phyloP scores from a whole-genome alignment of 1,139 yeast species.

The Protomyces arabidopsidicola region DNA sequence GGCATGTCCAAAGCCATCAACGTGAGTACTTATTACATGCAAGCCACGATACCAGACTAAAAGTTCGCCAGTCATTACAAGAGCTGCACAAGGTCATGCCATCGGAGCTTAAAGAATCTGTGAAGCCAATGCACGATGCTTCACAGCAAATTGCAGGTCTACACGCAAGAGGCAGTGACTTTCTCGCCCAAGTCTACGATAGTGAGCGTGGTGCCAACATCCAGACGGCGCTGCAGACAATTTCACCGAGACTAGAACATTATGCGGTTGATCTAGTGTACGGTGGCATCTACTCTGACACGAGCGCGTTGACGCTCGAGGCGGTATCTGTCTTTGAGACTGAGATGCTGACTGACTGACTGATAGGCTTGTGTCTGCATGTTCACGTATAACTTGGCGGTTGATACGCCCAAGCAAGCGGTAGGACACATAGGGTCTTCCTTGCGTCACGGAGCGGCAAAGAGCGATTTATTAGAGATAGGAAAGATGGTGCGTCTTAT shows the following conservation, averaged over 20 bases:
- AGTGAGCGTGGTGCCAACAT: neutral
- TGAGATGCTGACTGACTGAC: neutral
- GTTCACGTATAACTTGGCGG: constrained; percentile 18
- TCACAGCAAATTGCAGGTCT: neutral
- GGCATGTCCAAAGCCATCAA: constrained; percentile 27
- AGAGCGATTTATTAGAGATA: constrained; percentile 4
- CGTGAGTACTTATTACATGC: neutral
- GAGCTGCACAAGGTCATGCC: constrained; percentile 22
- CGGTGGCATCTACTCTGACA: constrained; percentile 20
- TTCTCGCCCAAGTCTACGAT: constrained; percentile 12
- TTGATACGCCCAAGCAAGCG: constrained; percentile 24
- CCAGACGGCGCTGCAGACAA: constrained; percentile 1
- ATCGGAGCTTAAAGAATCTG: neutral
- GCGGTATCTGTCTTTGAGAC: neutral
- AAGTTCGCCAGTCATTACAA: constrained; percentile 3
- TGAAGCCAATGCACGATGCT: neutral
- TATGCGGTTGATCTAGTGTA: constrained; percentile 14
- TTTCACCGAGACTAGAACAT: constrained; percentile 16
- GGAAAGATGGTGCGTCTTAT: constrained; percentile 20
- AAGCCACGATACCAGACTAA: neutral
- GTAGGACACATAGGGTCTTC: constrained; percentile 22
- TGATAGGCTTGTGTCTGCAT: constrained; percentile 17
- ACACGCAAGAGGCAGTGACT: neutral
- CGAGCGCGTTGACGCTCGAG: constrained; percentile 11
- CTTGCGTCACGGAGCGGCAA: constrained; percentile 7